A percentile compares a stretch with the other conserved stretches of the same genome.
These are phyloP conservation scores for Hypoxylon sp. DNA, from an alignment of 2,329 filamentous ascomycete species.

Conservation along the genomic window DNA sequence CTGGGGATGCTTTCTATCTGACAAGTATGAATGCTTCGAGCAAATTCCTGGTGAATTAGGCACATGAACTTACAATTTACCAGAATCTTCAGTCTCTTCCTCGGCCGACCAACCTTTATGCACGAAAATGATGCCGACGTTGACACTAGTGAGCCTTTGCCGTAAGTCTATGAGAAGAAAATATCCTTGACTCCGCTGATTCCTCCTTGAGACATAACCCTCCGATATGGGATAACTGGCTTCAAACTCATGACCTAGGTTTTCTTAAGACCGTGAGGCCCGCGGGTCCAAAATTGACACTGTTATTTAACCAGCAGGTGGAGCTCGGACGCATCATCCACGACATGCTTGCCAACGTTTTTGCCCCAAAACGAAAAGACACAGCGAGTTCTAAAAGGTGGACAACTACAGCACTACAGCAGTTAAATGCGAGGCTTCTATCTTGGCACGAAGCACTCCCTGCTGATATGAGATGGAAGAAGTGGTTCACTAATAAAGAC, in stretches of 20 bases:
- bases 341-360: constrained; percentile 15
- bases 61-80: background rate
- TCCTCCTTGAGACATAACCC: background rate
- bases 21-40: background rate
- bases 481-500: constrained; percentile 13
- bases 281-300: constrained; percentile 4
- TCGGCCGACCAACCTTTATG: background rate
- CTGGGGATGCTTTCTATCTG: background rate
- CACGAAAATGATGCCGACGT: background rate
- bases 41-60: background rate
- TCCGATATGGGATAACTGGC: background rate
- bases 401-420: background rate
- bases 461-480: constrained; percentile 17
- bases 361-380: background rate
- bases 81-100: background rate
- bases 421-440: constrained; percentile 7
- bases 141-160: background rate
- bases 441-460: constrained; percentile 16
- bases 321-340: constrained; percentile 15
- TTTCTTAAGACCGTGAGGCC: background rate
- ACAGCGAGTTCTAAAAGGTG: background rate
- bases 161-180: background rate
- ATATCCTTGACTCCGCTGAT: background rate
- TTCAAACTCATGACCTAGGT: background rate
- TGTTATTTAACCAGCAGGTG: constrained; percentile 16